A percentile compares a stretch with the other conserved stretches of the same genome.
Conservation (phyloP, 202 grass and related monocot species). For the Eragrostis tef region DNA sequence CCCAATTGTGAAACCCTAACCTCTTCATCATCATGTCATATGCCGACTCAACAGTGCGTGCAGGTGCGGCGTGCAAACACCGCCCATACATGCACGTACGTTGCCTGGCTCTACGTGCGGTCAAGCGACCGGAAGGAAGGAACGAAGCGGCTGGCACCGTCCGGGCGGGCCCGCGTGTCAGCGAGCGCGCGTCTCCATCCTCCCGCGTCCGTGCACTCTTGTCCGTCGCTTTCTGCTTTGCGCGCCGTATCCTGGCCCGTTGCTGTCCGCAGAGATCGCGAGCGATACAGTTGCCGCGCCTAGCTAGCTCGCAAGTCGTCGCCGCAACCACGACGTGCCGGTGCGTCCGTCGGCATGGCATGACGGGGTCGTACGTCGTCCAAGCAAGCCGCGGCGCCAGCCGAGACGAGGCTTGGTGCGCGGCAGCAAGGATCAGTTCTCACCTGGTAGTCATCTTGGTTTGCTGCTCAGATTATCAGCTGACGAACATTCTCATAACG, state of each 20-base stretch:
- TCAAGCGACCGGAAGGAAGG: not conserved
- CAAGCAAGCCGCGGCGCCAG: not conserved
- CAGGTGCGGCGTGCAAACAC: not conserved
- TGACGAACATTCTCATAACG: too few species aligned
- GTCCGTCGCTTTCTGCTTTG: not conserved
- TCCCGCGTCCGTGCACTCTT: not conserved
- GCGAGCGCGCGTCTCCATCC: not conserved
- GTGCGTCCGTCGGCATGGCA: conserved; percentile 19
- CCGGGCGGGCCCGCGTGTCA: not conserved
- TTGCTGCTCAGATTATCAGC: too few species aligned
- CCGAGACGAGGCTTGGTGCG: too few species aligned
- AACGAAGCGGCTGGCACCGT: not conserved
- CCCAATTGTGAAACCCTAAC: not conserved
- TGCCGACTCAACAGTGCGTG: not conserved
- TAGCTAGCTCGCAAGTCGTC: conserved; percentile 29
- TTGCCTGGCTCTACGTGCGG: not conserved
- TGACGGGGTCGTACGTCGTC: not conserved
- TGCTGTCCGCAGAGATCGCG: conserved; percentile 7
- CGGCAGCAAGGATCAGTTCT: too few species aligned
- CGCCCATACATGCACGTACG: not conserved
- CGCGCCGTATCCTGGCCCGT: not conserved
- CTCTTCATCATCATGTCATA: not conserved
- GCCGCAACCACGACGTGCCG: not conserved
- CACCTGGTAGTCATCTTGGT: too few species aligned
- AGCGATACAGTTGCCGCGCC: conserved; percentile 23